Evolutionary conservation across 1,284 basidiomycete species (phyloP).

Genomic region (Cutaneotrichosporon curvatum): DNA sequence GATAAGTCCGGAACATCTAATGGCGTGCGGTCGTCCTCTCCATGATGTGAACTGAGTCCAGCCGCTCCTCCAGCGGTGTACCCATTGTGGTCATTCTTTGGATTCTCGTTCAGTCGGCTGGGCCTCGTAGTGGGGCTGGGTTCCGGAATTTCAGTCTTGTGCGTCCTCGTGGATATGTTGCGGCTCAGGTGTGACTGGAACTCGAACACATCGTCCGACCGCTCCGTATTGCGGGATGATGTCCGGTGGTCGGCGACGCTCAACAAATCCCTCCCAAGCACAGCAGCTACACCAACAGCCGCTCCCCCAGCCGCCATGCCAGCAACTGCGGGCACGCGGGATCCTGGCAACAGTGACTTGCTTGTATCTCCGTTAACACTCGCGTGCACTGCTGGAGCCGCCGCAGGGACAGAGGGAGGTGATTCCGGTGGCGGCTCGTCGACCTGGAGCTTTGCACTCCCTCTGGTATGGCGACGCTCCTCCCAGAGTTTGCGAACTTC

Average conservation of each 20-base stretch:
- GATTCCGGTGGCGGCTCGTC: not conserved
- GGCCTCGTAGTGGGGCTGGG: conserved; percentile 4
- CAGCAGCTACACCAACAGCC: not conserved
- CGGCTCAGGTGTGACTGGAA: conserved; percentile 39
- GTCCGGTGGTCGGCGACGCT: conserved; percentile 16
- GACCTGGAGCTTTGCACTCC: not conserved
- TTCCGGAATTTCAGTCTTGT: conserved; percentile 15
- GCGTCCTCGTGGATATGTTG: conserved; percentile 34
- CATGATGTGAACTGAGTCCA: not conserved
- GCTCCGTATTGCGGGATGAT: conserved; percentile 29
- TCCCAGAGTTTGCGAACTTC: conserved; percentile 38
- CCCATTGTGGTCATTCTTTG: not conserved
- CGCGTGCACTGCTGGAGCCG: too few species aligned
- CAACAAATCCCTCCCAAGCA: too few species aligned
- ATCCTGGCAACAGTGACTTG: too few species aligned
- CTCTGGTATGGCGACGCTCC: conserved; percentile 23
- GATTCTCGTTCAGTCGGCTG: conserved; percentile 6
- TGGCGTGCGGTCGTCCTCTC: conserved; percentile 2
- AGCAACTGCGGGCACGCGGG: too few species aligned
- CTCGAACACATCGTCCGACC: conserved; percentile 39
- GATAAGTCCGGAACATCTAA: conserved; percentile 1
- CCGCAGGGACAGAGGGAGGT: too few species aligned
- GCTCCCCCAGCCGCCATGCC: too few species aligned
- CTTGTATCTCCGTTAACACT: too few species aligned
- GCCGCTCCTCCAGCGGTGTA: not conserved